Conservation (phyloP, 495 filamentous ascomycete species). For the Xylaria bambusicola region DNA sequence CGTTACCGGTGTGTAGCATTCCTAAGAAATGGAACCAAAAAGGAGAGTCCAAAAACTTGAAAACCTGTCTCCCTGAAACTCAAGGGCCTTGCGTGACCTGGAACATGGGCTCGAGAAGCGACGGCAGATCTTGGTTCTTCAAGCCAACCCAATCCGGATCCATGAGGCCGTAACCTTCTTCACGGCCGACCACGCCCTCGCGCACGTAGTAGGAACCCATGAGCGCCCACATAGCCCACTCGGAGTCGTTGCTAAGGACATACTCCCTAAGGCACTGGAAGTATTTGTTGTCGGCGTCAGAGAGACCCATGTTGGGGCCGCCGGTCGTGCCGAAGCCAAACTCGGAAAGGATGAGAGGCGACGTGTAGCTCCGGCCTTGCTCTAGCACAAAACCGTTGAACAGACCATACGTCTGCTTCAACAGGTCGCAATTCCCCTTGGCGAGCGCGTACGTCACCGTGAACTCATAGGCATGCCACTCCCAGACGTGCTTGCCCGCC, state of each 20-base stretch:
- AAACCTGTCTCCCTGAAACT: neutral
- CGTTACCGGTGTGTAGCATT: no score
- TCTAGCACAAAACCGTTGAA: constrained; percentile 48
- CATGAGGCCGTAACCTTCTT: constrained; percentile 50
- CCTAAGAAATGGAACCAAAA: no score
- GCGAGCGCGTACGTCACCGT: constrained; percentile 45
- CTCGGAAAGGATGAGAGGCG: constrained; percentile 51
- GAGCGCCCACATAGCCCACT: constrained; percentile 54
- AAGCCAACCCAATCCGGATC: constrained; percentile 45
- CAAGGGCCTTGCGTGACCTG: constrained; percentile 46
- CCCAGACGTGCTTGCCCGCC: constrained; percentile 51
- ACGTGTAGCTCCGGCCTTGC: constrained; percentile 44
- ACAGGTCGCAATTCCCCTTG: constrained; percentile 40
- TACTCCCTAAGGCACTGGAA: constrained; percentile 47
- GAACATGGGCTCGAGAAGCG: constrained; percentile 42
- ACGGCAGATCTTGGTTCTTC: constrained; percentile 43
- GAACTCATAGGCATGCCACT: constrained; percentile 54
- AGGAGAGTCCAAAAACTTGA: no score
- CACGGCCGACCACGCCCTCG: constrained; percentile 40
- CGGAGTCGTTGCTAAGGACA: constrained; percentile 48
- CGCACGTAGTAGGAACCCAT: constrained; percentile 54
- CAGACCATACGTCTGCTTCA: constrained; percentile 42
- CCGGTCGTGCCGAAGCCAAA: constrained; percentile 52
- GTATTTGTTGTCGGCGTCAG: constrained; percentile 38
- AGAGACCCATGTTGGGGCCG: constrained; percentile 36